Evolutionary conservation across 331 rosid genomes (phyloP), one percentile per base, ranked within the genome.

Genomic region (Malus hybrid): DNA sequence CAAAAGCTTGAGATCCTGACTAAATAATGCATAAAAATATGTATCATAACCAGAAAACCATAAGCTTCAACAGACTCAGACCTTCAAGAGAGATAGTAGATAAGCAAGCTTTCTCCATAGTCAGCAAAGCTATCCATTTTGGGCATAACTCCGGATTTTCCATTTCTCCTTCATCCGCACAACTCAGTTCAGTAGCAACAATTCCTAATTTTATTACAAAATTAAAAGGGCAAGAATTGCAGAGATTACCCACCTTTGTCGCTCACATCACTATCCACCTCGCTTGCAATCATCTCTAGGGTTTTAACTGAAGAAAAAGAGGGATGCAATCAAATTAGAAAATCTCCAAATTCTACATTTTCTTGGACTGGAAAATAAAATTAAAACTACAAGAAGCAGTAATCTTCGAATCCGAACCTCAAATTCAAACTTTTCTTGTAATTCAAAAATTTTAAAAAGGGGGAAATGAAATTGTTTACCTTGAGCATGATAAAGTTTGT

Each of bases 371-470:
- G 32, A 31, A 29, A 55, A 9, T 11, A 10, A 29, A 8, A 15
- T 5, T 34, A 1, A 33, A 19, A 20, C 24, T n/a, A 15, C 1
- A 27, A 2, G 3, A 13, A 22, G 15, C 31, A 10, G 4, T 15
- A 60, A 24, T 27, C 10, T 1, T 24, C 32, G 39, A 55, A 39
- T 10, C 42, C 18, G 20, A 33, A 62, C 39, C 60, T 34, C 60
- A 14, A 79, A 65, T 19, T 72, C 55, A 79, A 65, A 29, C 44
- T 28, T 39, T 55, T 66, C 70, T 65, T 78, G 19, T 8, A 71
- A 16, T 64, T 65, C 6, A 27, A 64, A 48, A 65, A 65, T 1
- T 1, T 19, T 42, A 33, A 34, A 4, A 9, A 13, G 19, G n/a
- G 4, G 19, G 62, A 55, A 75, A 44, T 10, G 31, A 70, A 63